These are phyloP conservation scores for Cordyceps tenuipes DNA, from an alignment of 2,329 filamentous ascomycete genomes.

Conservation along the genomic window DNA sequence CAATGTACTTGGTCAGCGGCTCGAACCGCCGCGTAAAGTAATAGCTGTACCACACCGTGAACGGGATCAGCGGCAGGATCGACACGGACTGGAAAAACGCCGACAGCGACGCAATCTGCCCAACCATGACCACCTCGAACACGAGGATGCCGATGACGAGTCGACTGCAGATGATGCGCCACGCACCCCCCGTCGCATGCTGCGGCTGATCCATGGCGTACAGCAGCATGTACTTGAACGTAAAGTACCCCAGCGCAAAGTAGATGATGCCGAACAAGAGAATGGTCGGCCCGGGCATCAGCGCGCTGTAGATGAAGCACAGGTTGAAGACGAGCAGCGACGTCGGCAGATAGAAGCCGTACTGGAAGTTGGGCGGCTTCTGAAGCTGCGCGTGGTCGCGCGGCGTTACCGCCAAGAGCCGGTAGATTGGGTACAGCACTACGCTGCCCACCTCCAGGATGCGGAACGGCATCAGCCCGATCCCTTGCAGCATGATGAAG, in stretches of 20 bases:
- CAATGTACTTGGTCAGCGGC: constrained; percentile 86
- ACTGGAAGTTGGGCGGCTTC: constrained; percentile 81
- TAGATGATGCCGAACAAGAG: constrained; percentile 76
- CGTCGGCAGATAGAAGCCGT: constrained; percentile 91
- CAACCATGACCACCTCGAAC: constrained; percentile 86
- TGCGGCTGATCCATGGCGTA: constrained; percentile 98
- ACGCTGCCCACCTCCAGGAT: constrained; percentile 85
- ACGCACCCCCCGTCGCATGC: constrained; percentile 85
- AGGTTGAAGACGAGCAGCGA: constrained; percentile 90
- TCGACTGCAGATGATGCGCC: constrained; percentile 94
- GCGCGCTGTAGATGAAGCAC: constrained; percentile 87
- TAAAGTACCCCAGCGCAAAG: constrained; percentile 75
- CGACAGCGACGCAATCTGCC: constrained; percentile 66
- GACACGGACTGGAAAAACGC: constrained; percentile 67
- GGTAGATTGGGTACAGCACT: constrained; percentile 70
- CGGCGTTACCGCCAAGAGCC: constrained; percentile 74
- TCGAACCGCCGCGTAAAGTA: constrained; percentile 75
- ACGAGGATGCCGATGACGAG: constrained; percentile 78
- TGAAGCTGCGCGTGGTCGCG: constrained; percentile 79
- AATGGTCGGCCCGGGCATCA: constrained; percentile 71
- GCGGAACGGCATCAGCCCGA: constrained; percentile 90
- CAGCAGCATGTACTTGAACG: constrained; percentile 93
- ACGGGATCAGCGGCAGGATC: constrained; percentile 66
- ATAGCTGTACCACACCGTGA: constrained; percentile 83
- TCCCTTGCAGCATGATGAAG: constrained; percentile 84